Evolutionary conservation across 2,329 filamentous ascomycete species (phyloP), one percentile per base, ranked within the genome.

Genomic region (Ceratocystis eucalypticola): DNA sequence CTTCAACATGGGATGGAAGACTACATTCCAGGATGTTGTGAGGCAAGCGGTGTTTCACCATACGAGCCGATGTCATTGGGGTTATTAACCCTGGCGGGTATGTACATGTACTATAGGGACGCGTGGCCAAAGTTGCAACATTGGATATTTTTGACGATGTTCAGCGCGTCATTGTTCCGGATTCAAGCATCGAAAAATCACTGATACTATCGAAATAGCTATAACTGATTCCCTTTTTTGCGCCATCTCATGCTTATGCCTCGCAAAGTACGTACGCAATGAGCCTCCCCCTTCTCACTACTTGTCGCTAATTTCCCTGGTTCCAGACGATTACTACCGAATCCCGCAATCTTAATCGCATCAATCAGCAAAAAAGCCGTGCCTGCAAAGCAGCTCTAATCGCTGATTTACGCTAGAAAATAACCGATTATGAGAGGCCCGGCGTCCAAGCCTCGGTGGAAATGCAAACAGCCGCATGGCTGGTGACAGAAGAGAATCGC

Each of bases 351-450:
- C 62, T 55, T 15, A 67, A 64, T 55, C 41, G 62, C 12, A 44
- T 41, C 25, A 64, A 67, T 28, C 62, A 65, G 45, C 66, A 67
- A 44, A 55, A 62, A 15, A 57, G 61, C 28, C 66, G 66, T 20
- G 66, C 62, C n/a, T 62, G 53, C 61, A 67, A 67, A 57, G 61
- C 48, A 28, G 62, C 64, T 48, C 61, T 63, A n/a, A 57, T 65
- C 2, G 63, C 65, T 17, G 46, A 69, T 6, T 37, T 64, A 6
- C 37, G 55, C n/a, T n/a, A 37, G 41, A 45, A 41, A 46, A 53
- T 66, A 41, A 2, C 15, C 30, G 28, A 33, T 22, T 53, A 64
- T 30, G 62, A 67, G 53, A 17, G 61, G 17, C 61, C 53, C 30
- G 66, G 62, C 22, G 55, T 53, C 5, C 61, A 64, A 57, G 66